These are phyloP conservation scores for Phytophthora chlamydospora DNA, from an alignment of 352 stramenopile species.

Conservation along the genomic window DNA sequence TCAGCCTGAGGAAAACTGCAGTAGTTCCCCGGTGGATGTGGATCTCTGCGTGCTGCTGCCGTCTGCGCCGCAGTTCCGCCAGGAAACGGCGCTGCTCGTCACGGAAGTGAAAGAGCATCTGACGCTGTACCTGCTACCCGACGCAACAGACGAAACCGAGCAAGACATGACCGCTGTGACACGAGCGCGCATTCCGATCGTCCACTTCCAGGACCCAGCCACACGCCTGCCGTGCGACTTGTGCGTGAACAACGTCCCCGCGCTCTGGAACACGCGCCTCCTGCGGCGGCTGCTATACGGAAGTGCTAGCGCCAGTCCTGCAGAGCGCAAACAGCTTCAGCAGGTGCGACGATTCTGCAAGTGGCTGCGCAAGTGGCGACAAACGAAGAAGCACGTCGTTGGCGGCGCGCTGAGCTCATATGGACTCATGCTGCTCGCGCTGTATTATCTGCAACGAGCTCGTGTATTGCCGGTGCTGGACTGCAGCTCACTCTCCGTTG, in stretches of 20 bases:
- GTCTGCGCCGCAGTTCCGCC: conserved; percentile 49
- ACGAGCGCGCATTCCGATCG: conserved; percentile 71
- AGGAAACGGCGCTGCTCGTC: conserved; percentile 56
- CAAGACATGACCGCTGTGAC: conserved; percentile 31
- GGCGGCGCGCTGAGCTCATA: conserved; percentile 66
- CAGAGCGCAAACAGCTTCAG: conserved; percentile 11
- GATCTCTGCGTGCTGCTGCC: conserved; percentile 78
- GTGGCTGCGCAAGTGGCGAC: conserved; percentile 70
- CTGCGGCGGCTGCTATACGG: conserved; percentile 42
- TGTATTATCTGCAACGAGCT: conserved; percentile 71
- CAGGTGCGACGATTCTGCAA: conserved; percentile 39
- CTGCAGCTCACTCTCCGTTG: conserved; percentile 32
- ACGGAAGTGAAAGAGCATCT: conserved; percentile 78
- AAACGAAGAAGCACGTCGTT: conserved; percentile 37
- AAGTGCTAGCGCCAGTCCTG: not conserved
- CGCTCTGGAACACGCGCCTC: conserved; percentile 83
- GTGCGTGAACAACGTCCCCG: conserved; percentile 83
- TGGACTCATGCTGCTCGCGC: conserved; percentile 65
- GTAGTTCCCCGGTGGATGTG: conserved; percentile 43
- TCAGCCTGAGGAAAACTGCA: not conserved
- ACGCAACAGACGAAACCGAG: conserved; percentile 15
- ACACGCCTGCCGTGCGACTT: conserved; percentile 64
- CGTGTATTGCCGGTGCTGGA: conserved; percentile 54
- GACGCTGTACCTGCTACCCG: conserved; percentile 50
- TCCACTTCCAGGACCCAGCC: conserved; percentile 55